These are phyloP conservation scores for Corylus americana DNA, from an alignment of 306 rosid species.

Conservation along the genomic window DNA sequence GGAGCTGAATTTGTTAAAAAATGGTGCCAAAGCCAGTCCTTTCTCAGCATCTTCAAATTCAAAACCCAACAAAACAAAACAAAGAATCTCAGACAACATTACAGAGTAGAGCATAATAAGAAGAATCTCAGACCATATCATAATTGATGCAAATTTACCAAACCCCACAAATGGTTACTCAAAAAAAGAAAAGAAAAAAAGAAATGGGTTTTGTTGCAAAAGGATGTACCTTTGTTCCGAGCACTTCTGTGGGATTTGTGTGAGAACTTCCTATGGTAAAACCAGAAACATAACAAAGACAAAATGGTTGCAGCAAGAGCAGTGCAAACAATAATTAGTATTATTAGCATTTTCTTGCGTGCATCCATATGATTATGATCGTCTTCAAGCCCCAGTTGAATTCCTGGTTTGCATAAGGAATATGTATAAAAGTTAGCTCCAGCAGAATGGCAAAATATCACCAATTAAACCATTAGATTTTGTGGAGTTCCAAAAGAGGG, in stretches of 20 bases:
- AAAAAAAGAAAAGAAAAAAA: not conserved
- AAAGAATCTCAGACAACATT: slow-evolving; percentile 32
- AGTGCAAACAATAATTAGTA: slow-evolving; percentile 44
- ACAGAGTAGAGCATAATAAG: slow-evolving; percentile 6
- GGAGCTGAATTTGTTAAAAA: slow-evolving; percentile 59
- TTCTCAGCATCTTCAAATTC: slow-evolving; percentile 64
- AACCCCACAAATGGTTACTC: slow-evolving; percentile 14
- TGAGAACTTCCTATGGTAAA: slow-evolving; percentile 43
- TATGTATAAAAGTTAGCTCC: slow-evolving; percentile 15
- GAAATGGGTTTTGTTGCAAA: not conserved
- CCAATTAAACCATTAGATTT: slow-evolving; percentile 17
- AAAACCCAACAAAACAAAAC: slow-evolving; percentile 29
- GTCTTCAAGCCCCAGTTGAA: slow-evolving; percentile 39
- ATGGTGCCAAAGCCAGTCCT: slow-evolving; percentile 48
- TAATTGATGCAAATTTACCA: not conserved
- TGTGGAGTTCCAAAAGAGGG: slow-evolving; percentile 13
- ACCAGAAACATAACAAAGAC: slow-evolving; percentile 52
- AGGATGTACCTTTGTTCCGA: slow-evolving; percentile 46
- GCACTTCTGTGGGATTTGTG: slow-evolving; percentile 38
- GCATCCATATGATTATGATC: slow-evolving; percentile 42
- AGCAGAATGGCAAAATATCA: slow-evolving; percentile 2
- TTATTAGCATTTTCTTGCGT: slow-evolving; percentile 60
- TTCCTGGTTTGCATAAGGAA: slow-evolving; percentile 41
- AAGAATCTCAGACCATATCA: slow-evolving; percentile 26
- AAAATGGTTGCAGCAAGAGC: slow-evolving; percentile 45